A percentile compares a stretch with the other conserved stretches of the same genome.
These are phyloP conservation scores for Chamaecyparis obtusa DNA, from an alignment of 75 land plant genomes.

Conservation along the genomic window DNA sequence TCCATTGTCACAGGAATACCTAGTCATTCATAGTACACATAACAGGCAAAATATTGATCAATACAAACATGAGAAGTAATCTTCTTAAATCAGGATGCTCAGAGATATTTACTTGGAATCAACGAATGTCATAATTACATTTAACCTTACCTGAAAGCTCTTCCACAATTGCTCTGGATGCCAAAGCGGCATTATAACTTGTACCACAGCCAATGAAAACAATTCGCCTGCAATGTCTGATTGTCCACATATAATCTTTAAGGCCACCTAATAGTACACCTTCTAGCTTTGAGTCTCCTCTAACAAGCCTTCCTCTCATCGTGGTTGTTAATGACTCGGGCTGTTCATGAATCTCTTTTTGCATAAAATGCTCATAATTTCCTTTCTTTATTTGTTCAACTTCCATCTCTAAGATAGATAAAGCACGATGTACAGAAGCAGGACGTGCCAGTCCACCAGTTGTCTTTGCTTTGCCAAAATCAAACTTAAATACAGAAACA, in stretches of 20 bases:
- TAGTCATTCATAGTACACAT: constrained; percentile 10
- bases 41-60: neutral
- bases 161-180: constrained; percentile 89
- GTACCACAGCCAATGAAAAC: constrained; percentile 99
- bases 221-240: constrained; percentile 86
- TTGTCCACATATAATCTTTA: constrained; percentile 89
- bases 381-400: constrained; percentile 99
- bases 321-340: constrained; percentile 96
- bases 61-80: neutral
- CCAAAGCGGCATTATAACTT: constrained; percentile 97
- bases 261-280: constrained; percentile 91
- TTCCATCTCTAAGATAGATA: constrained; percentile 92
- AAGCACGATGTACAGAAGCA: constrained; percentile 90
- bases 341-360: constrained; percentile 98
- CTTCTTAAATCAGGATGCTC: neutral
- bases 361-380: constrained; percentile 95
- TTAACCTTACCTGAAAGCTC: constrained; percentile 80
- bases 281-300: constrained; percentile 62
- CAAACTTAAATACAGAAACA: constrained; percentile 84
- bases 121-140: neutral
- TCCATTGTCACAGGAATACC: constrained; percentile 95
- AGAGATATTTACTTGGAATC: neutral
- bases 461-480: constrained; percentile 51
- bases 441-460: constrained; percentile 55
- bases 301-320: constrained; percentile 93